Evolutionary conservation across 148 eudicot genomes (phyloP).

Genomic region (Suaeda aralocaspica): DNA sequence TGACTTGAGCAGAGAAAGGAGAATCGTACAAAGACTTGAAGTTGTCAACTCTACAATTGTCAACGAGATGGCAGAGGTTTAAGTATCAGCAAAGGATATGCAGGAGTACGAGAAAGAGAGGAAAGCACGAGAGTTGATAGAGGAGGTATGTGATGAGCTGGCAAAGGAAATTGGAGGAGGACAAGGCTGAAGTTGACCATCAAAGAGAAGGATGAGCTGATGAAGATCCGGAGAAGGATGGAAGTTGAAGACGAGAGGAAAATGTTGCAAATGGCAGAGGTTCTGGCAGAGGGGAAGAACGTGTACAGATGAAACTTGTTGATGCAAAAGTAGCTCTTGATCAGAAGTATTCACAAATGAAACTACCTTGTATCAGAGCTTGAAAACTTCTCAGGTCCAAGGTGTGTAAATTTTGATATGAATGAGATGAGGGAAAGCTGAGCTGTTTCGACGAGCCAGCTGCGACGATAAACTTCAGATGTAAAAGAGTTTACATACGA

Average conservation of each 20-base stretch:
- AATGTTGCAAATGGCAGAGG: conserved; percentile 98
- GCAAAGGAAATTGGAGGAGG: conserved; percentile 94
- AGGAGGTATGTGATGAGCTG: conserved; percentile 92
- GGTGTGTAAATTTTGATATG: conserved; percentile 27
- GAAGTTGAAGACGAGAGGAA: conserved; percentile 92
- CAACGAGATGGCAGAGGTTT: conserved; percentile 65
- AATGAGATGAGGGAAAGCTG: conserved; percentile 50
- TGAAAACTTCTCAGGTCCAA: conserved; percentile 46
- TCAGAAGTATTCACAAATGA: conserved; percentile 71
- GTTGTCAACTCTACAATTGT: conserved; percentile 73
- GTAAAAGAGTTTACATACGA: conserved; percentile 64
- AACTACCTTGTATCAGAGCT: conserved; percentile 46
- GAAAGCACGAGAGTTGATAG: conserved; percentile 64
- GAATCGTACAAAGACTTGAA: conserved; percentile 67
- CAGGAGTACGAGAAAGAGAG: conserved; percentile 84
- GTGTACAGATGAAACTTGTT: conserved; percentile 88
- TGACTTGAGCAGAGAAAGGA: conserved; percentile 71
- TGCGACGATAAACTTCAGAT: conserved; percentile 46
- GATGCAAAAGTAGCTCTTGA: conserved; percentile 88
- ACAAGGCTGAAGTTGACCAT: conserved; percentile 78
- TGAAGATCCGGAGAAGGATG: conserved; percentile 59
- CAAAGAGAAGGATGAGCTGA: conserved; percentile 68
- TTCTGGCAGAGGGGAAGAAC: conserved; percentile 97
- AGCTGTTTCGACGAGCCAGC: conserved; percentile 51
- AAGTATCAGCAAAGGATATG: conserved; percentile 51